phyloP scores from a whole-genome alignment of 169 alveolate species.

The Eimeria necatrix region DNA sequence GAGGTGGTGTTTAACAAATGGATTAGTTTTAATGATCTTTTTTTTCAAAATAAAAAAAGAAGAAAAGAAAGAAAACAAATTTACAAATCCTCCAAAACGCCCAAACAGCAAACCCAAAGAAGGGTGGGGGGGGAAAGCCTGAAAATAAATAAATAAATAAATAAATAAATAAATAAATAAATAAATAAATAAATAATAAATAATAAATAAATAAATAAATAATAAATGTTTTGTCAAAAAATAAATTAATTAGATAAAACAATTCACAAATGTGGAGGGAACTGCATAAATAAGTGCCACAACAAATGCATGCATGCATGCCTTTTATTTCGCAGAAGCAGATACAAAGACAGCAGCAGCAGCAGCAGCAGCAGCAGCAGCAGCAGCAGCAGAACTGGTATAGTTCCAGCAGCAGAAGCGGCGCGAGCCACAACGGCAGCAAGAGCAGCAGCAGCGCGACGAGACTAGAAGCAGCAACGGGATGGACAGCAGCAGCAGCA shows the following conservation, averaged over 20 bases:
- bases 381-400: not conserved
- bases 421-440: not conserved
- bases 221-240: not conserved
- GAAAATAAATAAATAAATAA: not conserved
- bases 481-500: not conserved
- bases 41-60: not conserved
- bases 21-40: not conserved
- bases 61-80: not conserved
- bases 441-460: not conserved
- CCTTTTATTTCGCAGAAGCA: not conserved
- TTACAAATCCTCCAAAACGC: not conserved
- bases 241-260: too few relatives aligned
- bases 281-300: not conserved
- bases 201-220: not conserved
- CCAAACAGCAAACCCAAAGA: not conserved
- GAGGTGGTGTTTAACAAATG: slow-evolving; percentile 36
- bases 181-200: not conserved
- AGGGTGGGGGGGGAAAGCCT: slow-evolving; percentile 14
- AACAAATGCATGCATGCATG: not conserved
- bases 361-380: not conserved
- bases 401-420: not conserved
- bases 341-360: not conserved
- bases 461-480: not conserved
- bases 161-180: not conserved
- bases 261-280: too few relatives aligned